A percentile compares a stretch with the other conserved stretches of the same genome.
These are phyloP conservation scores for Chalciporus sphaerocephalus DNA, from an alignment of 768 basidiomycete species.

Conservation along the genomic window DNA sequence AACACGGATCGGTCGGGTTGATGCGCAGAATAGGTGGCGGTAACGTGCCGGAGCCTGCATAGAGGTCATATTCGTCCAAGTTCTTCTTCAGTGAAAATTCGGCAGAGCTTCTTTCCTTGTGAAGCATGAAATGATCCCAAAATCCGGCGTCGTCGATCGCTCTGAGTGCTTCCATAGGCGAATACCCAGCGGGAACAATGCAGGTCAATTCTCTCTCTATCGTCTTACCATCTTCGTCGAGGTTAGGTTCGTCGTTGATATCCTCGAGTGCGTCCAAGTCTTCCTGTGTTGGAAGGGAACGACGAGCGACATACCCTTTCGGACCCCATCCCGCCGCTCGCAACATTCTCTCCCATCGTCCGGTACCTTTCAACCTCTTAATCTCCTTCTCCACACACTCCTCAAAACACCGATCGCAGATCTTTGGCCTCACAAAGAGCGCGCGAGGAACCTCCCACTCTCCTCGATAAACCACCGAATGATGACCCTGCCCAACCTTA, in stretches of 20 bases:
- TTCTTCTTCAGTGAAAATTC: background rate
- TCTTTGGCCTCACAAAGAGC: conserved; percentile 29
- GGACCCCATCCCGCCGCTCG: conserved; percentile 8
- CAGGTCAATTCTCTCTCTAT: conserved; percentile 18
- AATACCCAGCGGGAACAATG: background rate
- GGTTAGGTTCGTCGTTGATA: background rate
- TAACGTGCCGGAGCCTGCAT: background rate
- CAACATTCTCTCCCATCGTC: conserved; percentile 21
- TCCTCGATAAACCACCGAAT: conserved; percentile 49
- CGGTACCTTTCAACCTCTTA: conserved; percentile 18
- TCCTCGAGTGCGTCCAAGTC: conserved; percentile 4
- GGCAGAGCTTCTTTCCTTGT: accelerated
- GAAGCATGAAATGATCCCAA: background rate
- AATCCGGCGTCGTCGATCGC: background rate
- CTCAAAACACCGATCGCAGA: conserved; percentile 40
- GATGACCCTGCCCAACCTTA: conserved; percentile 43
- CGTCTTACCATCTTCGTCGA: conserved; percentile 6
- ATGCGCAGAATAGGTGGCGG: conserved; percentile 6
- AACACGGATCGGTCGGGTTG: conserved; percentile 10
- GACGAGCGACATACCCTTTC: conserved; percentile 5
- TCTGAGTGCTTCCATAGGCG: background rate
- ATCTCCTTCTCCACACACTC: conserved; percentile 27
- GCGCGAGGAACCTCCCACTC: conserved; percentile 51
- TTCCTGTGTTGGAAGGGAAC: background rate
- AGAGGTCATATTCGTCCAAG: background rate